Base-by-base conservation (phyloP, 257 asterid genomes). In the Cynanchum wilfordii region DNA sequence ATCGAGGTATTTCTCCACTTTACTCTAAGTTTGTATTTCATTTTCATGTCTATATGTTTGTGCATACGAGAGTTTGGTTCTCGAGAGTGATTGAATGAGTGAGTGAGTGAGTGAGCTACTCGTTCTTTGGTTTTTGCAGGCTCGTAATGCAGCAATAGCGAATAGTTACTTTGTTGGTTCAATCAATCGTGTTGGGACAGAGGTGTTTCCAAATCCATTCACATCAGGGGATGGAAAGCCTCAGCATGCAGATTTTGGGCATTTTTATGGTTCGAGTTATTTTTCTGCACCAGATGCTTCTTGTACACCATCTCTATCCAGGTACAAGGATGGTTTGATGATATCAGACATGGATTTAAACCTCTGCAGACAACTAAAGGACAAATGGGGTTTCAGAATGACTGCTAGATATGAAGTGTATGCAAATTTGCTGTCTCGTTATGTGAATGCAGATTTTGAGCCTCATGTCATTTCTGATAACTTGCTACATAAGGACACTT, bases 161-260 rank as follows among this genome's bases (percentile, higher is more conserved):
- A 92, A 93, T 58, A 90, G 93, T 80, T 93, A 93, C 78, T 93
- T 79, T 45, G 96, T 93, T 17, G 88, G 96, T 73, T 87, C 98
- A 40, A 89, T 93, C 69, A 93, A 93, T 75, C 98, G 98, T 0
- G 93, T 90, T 10, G 98, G 98, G 55, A 93, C 98, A 2, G 98
- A 93, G 77, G 78, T 84, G 56, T 93, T 93, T 79, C 97, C 95
- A 5, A 89, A 90, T 71, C 86, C 98, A 2, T 93, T 93, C 88
- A 93, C 97, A 30, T 93, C 98, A 15, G 98, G 98, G 68, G 97
- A 93, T 62, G 98, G 98, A 79, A 93, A 90, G 85, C 90, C 96
- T 49, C 88, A 90, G 25, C 98, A 90, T 62, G 70, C 88, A 24
- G 96, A 93, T 87, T 93, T 93, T 19, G 98, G 98, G 25, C 98